Conservation (phyloP, 179 eudicot species). For the Heliamphora pulchella region DNA sequence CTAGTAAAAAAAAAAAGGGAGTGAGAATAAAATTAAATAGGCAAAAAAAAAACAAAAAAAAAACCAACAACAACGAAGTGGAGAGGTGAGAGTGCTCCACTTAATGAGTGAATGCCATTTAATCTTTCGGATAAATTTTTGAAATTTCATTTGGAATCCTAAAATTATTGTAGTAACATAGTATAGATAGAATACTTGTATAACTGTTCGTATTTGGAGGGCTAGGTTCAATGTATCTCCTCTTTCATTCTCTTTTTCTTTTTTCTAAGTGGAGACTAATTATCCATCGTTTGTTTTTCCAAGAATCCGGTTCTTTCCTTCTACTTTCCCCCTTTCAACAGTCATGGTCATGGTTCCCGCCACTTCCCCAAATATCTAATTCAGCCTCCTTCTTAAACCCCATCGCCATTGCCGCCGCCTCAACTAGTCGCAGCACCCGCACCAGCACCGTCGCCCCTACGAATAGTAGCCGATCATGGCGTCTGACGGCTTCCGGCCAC, state of each 20-base stretch:
- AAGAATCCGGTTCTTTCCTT: neutral
- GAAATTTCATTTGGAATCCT: too few relatives aligned
- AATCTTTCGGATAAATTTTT: too few relatives aligned
- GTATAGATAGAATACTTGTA: too few relatives aligned
- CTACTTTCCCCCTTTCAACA: neutral
- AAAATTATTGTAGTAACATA: too few relatives aligned
- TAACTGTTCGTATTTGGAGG: neutral
- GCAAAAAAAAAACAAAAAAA: too few relatives aligned
- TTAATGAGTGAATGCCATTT: too few relatives aligned
- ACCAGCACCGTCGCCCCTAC: conserved; percentile 12
- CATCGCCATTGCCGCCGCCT: neutral
- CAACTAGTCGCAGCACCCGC: neutral
- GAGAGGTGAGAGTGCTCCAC: too few relatives aligned
- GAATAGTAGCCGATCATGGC: conserved; percentile 9
- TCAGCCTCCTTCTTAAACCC: neutral
- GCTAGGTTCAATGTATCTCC: conserved; percentile 11
- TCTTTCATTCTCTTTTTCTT: neutral
- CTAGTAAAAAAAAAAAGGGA: too few relatives aligned
- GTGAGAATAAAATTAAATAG: too few relatives aligned
- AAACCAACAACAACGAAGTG: too few relatives aligned
- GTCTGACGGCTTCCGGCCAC: conserved; percentile 44
- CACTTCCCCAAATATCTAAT: neutral
- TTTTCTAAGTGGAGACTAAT: neutral
- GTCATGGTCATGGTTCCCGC: neutral
- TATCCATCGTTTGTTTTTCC: too few relatives aligned